Evolutionary conservation across 257 asterid species (phyloP).

Genomic region (Solanum appendiculatum): DNA sequence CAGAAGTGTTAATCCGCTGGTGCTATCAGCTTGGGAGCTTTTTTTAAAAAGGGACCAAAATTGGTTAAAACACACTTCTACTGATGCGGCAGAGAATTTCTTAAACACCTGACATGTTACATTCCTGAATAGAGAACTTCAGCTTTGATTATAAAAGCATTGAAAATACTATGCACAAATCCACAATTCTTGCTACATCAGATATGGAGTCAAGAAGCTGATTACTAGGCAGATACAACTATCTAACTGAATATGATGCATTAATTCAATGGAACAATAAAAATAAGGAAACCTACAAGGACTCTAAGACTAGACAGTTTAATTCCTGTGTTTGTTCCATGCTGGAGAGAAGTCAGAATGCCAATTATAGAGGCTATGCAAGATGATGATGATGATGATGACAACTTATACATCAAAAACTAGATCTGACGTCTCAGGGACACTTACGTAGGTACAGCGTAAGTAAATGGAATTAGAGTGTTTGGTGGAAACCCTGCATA

Average conservation of each 20-base stretch:
- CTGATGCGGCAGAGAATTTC: background rate
- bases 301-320: background rate
- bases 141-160: background rate
- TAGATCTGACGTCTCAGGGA: slow-evolving; percentile 2
- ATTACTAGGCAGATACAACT: background rate
- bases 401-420: background rate
- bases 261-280: background rate
- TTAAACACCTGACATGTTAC: background rate
- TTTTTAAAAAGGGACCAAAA: background rate
- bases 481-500: slow-evolving; percentile 45
- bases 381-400: background rate
- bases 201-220: background rate
- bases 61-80: background rate
- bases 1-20: background rate
- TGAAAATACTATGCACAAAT: background rate
- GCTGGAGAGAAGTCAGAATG: background rate
- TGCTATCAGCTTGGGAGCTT: background rate
- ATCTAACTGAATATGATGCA: background rate
- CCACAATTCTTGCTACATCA: background rate
- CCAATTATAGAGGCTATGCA: background rate
- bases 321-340: background rate
- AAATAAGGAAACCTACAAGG: background rate
- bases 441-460: slow-evolving; percentile 77
- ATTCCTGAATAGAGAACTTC: background rate
- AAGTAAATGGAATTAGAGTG: slow-evolving; percentile 73